Evolutionary conservation across 192 early-diverging fungal species (phyloP), one percentile per base, ranked within the genome.

Genomic region (Mortierella claussenii): DNA sequence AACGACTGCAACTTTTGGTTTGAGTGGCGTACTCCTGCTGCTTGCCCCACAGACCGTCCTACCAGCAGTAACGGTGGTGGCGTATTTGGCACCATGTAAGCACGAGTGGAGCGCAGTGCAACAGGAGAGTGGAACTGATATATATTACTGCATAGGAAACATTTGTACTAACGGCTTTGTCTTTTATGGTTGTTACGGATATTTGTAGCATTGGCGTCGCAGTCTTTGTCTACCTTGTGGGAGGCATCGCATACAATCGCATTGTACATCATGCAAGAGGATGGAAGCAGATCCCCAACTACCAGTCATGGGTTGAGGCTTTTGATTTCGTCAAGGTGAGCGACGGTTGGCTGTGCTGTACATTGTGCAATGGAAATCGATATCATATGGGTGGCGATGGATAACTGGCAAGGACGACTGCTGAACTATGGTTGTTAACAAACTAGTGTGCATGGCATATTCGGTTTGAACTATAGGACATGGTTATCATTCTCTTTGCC

Each of bases 261-360:
- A 56, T 81, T 48, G 79, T 81, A 17, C 66, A 81, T 24, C 55
- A 76, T 49, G 79, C 69, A 17, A 23, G 62, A 23, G 79, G 79
- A 51, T 28, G 75, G 18, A 59, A 67, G 48, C 79, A 81, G 55
- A 76, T 81, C 36, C 79, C 79, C 44, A 76, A 81, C 50, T 81
- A 75, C 43, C 61, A 81, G n/a, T 65, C 42, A 18, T 81, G 79
- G 79, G 48, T 42, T 18, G 62, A 81, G 42, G 61, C 51, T 0
- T 81, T 65, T 60, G 79, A 81, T 23, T 81, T 81, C 48, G 48
- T 70, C 37, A 81, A 81, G 79, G 79, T 80, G 70, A 43, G n/a
- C n/a, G n/a, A n/a, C n/a, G n/a, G n/a, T n/a, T n/a, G n/a, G n/a
- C n/a, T n/a, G n/a, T n/a, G n/a, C n/a, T n/a, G n/a, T n/a, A n/a